A percentile compares a stretch with the other conserved stretches of the same genome.
Conservation (phyloP, 1,284 basidiomycete genomes). For the Earliella scabrosa region DNA sequence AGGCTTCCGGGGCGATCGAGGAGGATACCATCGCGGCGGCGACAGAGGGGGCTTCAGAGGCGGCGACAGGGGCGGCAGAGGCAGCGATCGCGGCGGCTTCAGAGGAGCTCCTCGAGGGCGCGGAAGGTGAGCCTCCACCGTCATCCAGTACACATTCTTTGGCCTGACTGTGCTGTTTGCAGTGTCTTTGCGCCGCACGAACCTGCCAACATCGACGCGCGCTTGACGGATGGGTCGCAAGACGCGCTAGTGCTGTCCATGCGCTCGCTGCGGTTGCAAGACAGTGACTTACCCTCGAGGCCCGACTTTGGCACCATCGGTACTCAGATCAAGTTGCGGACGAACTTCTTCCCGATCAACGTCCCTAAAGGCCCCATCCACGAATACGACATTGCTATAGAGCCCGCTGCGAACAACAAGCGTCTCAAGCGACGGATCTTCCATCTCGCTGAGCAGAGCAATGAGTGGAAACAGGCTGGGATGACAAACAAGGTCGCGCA, state of each 20-base stretch:
- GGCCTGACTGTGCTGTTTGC: slow-evolving; percentile 1
- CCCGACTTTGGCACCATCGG: slow-evolving; percentile 71
- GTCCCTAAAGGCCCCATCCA: slow-evolving; percentile 63
- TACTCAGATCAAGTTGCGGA: slow-evolving; percentile 61
- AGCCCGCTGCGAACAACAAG: slow-evolving; percentile 54
- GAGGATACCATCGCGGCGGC: slow-evolving; percentile 18
- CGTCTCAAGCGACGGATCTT: slow-evolving; percentile 73
- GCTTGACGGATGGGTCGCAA: slow-evolving; percentile 61
- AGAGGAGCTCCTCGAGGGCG: slow-evolving; percentile 42
- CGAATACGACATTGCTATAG: slow-evolving; percentile 72
- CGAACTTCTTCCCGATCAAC: slow-evolving; percentile 77
- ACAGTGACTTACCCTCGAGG: slow-evolving; percentile 63
- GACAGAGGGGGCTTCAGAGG: slow-evolving; percentile 29
- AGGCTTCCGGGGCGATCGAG: slow-evolving; percentile 10
- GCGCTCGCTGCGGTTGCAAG: slow-evolving; percentile 42
- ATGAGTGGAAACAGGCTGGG: slow-evolving; percentile 57
- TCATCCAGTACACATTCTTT: neutral
- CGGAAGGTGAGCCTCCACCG: slow-evolving; percentile 51
- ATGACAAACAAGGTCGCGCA: slow-evolving; percentile 66
- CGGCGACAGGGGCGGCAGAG: slow-evolving; percentile 36
- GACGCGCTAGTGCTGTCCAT: slow-evolving; percentile 59
- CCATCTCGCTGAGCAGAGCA: slow-evolving; percentile 65
- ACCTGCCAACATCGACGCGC: slow-evolving; percentile 58
- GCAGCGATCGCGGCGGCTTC: slow-evolving; percentile 37
- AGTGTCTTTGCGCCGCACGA: slow-evolving; percentile 58